Base-by-base conservation (phyloP, 352 stramenopile genomes). In the Pseudoperonospora humuli region DNA sequence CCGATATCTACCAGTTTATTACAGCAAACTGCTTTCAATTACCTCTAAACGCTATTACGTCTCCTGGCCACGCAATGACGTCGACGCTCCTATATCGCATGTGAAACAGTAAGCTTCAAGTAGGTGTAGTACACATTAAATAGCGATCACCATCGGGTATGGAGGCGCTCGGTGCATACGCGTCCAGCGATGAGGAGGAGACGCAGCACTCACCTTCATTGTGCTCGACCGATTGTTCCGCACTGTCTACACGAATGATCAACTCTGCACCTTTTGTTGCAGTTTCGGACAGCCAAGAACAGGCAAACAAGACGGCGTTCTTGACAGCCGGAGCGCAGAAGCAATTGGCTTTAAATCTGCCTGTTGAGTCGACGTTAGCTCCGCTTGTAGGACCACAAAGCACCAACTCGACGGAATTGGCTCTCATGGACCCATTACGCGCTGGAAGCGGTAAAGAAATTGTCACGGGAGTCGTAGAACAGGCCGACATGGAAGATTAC, bases 391-490 rank as follows among this genome's bases (percentile, higher is more conserved):
- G 73, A 0, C 73, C 73, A 0, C 53, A 68, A 8, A 24, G 52
- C 36, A 23, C 36, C 15, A 17, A 36, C 36, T 18, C 39, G 15
- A 51, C 25, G 5, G 28, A 47, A 0, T 20, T 47, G 31, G 33
- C 50, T 1, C 5, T 68, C 0, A 28, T 53, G 50, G 39, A 75
- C 7, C 50, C 54, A 27, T 32, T 75, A 40, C 59, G 65, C 14
- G 45, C 67, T 0, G 78, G 75, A 10, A 68, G 64, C 19, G 79
- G 75, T 45, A 86, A 84, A 40, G 68, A 88, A 44, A 64, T 86
- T 18, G 75, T 86, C 21, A 92, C 79, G 32, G 79, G 79, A 19
- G 61, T 89, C 24, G 77, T 89, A 20, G 79, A 92, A 49, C 46
- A 54, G n/a, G 56, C 76, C 0, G 57, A 74, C 17, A 67, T 92